phyloP scores from a whole-genome alignment of 805 yeast genomes.

The Candida boidinii region DNA sequence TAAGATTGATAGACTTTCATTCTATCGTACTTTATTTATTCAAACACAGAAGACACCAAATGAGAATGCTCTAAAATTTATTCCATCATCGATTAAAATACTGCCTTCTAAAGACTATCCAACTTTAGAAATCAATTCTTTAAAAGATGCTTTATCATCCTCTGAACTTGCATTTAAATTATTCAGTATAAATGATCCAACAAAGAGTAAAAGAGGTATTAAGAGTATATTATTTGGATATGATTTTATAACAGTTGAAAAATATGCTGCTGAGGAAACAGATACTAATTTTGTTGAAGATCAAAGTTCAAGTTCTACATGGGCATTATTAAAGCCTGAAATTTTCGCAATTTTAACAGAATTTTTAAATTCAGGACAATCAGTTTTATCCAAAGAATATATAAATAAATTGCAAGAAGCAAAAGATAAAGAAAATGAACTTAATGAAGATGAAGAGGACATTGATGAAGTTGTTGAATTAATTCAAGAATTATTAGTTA shows the following conservation, averaged over 20 bases:
- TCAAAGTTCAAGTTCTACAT: too few relatives aligned
- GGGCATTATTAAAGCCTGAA: slow-evolving; percentile 61
- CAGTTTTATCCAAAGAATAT: slow-evolving; percentile 38
- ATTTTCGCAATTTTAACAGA: slow-evolving; percentile 52
- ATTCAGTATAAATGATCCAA: slow-evolving; percentile 56
- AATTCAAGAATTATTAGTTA: slow-evolving; percentile 87
- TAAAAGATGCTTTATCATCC: slow-evolving; percentile 58
- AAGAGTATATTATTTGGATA: slow-evolving; percentile 72
- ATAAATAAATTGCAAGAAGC: slow-evolving; percentile 21
- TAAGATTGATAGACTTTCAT: too few relatives aligned
- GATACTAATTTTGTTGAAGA: slow-evolving; percentile 15
- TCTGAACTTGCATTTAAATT: slow-evolving; percentile 74
- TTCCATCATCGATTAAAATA: slow-evolving; percentile 60
- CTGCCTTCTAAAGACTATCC: slow-evolving; percentile 44
- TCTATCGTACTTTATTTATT: slow-evolving; percentile 39
- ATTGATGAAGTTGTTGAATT: slow-evolving; percentile 76
- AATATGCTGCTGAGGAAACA: slow-evolving; percentile 34
- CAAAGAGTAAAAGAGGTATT: slow-evolving; percentile 35
- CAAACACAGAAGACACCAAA: slow-evolving; percentile 85
- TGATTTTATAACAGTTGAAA: slow-evolving; percentile 78
- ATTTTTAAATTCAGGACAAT: slow-evolving; percentile 44
- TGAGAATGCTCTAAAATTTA: slow-evolving; percentile 75
- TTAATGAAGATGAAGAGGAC: slow-evolving; percentile 36
- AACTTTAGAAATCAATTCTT: slow-evolving; percentile 65
- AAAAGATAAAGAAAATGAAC: slow-evolving; percentile 28